Evolutionary conservation across 176 grass and related monocot genomes (phyloP), one percentile per base, ranked within the genome.

Genomic region (Panicum miliaceum): DNA sequence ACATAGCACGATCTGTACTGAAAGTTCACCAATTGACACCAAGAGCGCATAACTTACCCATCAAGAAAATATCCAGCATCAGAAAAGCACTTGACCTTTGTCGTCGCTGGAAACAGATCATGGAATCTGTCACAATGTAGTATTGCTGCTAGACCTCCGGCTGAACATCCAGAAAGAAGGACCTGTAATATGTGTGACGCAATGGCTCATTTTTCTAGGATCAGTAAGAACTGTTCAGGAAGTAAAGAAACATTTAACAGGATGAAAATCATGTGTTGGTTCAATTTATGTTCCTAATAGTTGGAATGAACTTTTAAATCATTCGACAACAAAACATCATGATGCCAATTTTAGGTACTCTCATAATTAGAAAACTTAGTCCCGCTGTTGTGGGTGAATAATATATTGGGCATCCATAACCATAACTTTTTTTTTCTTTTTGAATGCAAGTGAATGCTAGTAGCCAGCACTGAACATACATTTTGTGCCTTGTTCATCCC

Each of bases 61-160:
- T 98, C 82, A 34, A 95, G 29, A 86, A 98, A 98, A 83, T 88
- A 95, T 38, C 96, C 96, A 45, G 91, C 96, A 90, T 98, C 96
- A 43, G 96, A 83, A 75, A 95, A 68, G 64, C 96, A 98, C 58
- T 98, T 98, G 79, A 93, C 96, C n/a, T 40, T 83, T 71, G 92
- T 88, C 35, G 60, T 46, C 13, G 75, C 15, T 73, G 93, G 93
- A 80, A 98, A 84, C 42, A 98, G 73, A 62, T 79, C 84, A 14
- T 51, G 80, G 64, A 98, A 98, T 48, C 12, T 82, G 16, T 98
- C 96, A 73, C 96, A 98, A 70, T 98, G 96, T 29, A 98, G 84
- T 61, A 98, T 90, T 47, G 96, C 77, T 71, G 91, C 77, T 67
- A 98, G 90, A 82, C 89, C 96, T 70, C 96, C 96, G 52, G 96